Evolutionary conservation across 2,329 filamentous ascomycete species (phyloP).

Genomic region (Biscogniauxia sp.): DNA sequence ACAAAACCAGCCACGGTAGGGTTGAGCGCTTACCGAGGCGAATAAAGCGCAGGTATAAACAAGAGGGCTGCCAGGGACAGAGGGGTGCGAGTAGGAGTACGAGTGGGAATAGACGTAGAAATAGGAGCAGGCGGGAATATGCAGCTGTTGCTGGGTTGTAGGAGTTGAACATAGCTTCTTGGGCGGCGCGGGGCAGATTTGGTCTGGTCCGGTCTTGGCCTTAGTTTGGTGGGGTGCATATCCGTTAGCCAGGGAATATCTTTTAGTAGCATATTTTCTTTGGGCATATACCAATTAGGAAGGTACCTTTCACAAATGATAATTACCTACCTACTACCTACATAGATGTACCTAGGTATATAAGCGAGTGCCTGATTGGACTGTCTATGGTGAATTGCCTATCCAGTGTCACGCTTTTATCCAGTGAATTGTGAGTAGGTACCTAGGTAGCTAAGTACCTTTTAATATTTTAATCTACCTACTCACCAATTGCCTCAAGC

Average conservation of each 20-base stretch:
- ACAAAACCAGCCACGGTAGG: background rate
- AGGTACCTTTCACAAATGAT: no score
- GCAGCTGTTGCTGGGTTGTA: background rate
- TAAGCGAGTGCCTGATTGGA: no score
- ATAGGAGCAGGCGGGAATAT: background rate
- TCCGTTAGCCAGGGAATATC: background rate
- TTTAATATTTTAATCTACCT: no score
- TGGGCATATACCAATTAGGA: no score
- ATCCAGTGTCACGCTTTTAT: no score
- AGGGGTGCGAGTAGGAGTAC: background rate
- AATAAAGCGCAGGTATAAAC: background rate
- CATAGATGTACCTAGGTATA: no score
- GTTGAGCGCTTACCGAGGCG: background rate
- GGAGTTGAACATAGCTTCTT: background rate
- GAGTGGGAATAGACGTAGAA: background rate
- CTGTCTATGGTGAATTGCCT: no score
- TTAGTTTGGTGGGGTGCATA: background rate
- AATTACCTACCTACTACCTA: no score
- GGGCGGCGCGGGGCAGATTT: background rate
- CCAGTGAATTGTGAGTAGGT: no score
- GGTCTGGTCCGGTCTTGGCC: background rate
- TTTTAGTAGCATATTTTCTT: background rate
- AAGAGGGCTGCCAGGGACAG: background rate
- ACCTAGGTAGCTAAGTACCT: no score
- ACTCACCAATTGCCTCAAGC: no score